Conservation (phyloP, 139 green algal genomes). For the Nannochloris sp. region DNA sequence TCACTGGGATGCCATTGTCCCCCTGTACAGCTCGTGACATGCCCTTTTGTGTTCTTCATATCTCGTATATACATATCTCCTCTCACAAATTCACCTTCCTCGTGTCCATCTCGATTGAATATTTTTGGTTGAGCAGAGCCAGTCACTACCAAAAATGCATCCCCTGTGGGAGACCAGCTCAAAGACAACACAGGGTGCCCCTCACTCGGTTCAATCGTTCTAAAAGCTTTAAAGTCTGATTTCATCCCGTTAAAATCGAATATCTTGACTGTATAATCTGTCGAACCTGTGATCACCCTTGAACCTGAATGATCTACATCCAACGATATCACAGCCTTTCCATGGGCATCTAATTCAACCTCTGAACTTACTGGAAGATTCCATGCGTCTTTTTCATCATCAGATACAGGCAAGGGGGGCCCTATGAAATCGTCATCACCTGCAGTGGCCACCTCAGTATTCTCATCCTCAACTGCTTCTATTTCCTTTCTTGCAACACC, state of each 20-base stretch:
- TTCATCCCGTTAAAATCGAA: conserved; percentile 94
- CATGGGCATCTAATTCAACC: conserved; percentile 18
- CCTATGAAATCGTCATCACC: neutral
- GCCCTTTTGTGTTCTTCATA: conserved; percentile 87
- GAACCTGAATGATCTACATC: conserved; percentile 68
- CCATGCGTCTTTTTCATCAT: neutral
- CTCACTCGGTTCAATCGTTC: conserved; percentile 57
- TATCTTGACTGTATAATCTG: conserved; percentile 72
- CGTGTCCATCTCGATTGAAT: conserved; percentile 76
- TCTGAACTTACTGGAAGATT: conserved; percentile 8
- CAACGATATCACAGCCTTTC: conserved; percentile 59
- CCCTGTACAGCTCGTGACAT: conserved; percentile 63
- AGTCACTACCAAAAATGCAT: conserved; percentile 72
- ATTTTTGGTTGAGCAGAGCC: conserved; percentile 50
- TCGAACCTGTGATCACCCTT: conserved; percentile 59
- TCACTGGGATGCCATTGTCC: conserved; percentile 85
- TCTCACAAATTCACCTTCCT: conserved; percentile 60
- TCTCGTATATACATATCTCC: conserved; percentile 97
- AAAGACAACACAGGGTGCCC: conserved; percentile 61
- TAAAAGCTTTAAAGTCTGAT: conserved; percentile 66
- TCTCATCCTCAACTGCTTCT: neutral
- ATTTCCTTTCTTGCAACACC: conserved; percentile 5
- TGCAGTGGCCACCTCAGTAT: neutral
- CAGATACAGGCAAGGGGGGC: neutral
- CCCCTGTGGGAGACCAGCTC: conserved; percentile 65